These are phyloP conservation scores for Exophiala spinifera DNA, from an alignment of 2,329 filamentous ascomycete species.

Conservation along the genomic window DNA sequence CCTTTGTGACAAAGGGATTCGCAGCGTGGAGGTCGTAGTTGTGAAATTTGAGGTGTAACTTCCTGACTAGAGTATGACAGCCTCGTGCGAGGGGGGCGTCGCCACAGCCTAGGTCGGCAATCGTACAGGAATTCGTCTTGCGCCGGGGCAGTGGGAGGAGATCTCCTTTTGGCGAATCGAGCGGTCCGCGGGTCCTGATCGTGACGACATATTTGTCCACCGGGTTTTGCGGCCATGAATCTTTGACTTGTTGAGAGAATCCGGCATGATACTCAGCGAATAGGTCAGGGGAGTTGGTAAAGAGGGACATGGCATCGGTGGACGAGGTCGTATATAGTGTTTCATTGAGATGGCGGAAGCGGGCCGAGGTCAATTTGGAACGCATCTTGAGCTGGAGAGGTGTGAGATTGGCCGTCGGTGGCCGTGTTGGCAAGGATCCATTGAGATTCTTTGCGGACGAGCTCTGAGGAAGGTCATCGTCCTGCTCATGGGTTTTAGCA, in stretches of 20 bases:
- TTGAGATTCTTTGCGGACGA: constrained; percentile 7
- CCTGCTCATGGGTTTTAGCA: neutral
- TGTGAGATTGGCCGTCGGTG: constrained; percentile 65
- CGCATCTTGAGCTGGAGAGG: constrained; percentile 93
- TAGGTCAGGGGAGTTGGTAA: constrained; percentile 82
- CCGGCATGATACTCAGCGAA: constrained; percentile 95
- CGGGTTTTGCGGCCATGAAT: constrained; percentile 90
- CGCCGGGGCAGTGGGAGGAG: constrained; percentile 64
- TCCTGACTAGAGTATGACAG: constrained; percentile 54
- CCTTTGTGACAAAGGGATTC: constrained; percentile 72
- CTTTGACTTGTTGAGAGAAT: constrained; percentile 90
- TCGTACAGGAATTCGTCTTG: constrained; percentile 64
- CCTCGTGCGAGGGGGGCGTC: constrained; percentile 77
- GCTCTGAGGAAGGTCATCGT: too few species aligned
- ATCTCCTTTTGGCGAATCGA: constrained; percentile 16
- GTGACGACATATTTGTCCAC: constrained; percentile 79
- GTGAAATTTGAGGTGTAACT: constrained; percentile 69
- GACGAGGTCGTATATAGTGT: constrained; percentile 93
- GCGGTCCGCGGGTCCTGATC: constrained; percentile 61
- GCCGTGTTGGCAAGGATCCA: constrained; percentile 40
- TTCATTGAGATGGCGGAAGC: constrained; percentile 96
- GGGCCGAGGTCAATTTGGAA: constrained; percentile 87
- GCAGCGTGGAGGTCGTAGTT: constrained; percentile 86
- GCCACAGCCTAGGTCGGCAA: constrained; percentile 91
- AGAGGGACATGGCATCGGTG: constrained; percentile 74